phyloP scores from a whole-genome alignment of 1,139 yeast species.

The Yamadazyma trypodendri region DNA sequence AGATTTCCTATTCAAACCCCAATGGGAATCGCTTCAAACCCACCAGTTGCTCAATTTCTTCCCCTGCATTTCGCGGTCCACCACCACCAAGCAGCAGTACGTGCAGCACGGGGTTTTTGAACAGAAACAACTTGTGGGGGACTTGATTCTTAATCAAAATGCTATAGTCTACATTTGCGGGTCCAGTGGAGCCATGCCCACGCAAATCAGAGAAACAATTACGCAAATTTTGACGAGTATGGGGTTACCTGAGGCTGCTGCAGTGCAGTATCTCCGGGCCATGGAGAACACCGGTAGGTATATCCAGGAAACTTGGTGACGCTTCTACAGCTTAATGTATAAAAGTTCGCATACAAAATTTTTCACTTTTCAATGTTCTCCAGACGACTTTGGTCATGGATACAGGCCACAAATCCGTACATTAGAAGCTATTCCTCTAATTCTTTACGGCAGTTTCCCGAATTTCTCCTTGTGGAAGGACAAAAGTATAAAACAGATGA shows the following conservation, averaged over 20 bases:
- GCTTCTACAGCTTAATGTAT: too few species aligned
- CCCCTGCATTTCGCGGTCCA: conserved; percentile 66
- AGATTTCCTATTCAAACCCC: conserved; percentile 65
- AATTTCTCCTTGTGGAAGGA: conserved; percentile 46
- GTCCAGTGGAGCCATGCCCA: conserved; percentile 93
- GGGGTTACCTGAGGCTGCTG: conserved; percentile 37
- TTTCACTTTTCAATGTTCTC: neutral
- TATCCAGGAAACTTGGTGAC: conserved; percentile 88
- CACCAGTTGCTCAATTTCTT: conserved; percentile 31
- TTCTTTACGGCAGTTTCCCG: conserved; percentile 20
- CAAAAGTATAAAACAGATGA: conserved; percentile 60
- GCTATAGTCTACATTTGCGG: conserved; percentile 83
- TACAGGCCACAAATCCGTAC: neutral
- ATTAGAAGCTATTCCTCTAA: neutral
- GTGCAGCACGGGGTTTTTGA: conserved; percentile 72
- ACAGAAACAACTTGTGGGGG: conserved; percentile 46
- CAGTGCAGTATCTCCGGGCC: conserved; percentile 48
- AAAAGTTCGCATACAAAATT: neutral
- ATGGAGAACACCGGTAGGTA: conserved; percentile 73
- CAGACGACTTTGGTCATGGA: neutral
- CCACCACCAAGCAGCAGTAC: conserved; percentile 44
- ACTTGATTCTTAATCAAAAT: conserved; percentile 49
- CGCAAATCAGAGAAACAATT: conserved; percentile 77
- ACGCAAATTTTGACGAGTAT: conserved; percentile 53
- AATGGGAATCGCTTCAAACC: conserved; percentile 44